Base-by-base conservation (phyloP, 345 rosid genomes). In the Citropsis articulata region DNA sequence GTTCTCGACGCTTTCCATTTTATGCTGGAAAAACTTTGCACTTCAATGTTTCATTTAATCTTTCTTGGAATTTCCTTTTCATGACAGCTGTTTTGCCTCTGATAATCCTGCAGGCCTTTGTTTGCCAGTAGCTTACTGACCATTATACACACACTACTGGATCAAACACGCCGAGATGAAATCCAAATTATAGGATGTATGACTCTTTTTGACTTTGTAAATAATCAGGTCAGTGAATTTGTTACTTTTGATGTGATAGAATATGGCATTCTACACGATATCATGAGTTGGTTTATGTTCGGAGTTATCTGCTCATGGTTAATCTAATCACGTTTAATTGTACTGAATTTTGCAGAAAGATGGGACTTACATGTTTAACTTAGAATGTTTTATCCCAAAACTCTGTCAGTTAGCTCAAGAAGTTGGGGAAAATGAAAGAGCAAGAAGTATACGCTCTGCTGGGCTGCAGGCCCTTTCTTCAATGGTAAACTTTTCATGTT, bases 381-480 rank as follows among this genome's bases (percentile, higher is more conserved):
- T 97, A 75, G 99, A 97, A 89, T 92, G 89, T 72, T 91, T 92
- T 79, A 86, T 97, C 78, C 97, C 98, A 30, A 91, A 93, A 85
- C 89, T 97, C 72, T 94, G 98, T 81, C 91, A 87, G 66, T 81
- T 93, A 85, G 91, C 96, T 83, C 91, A 83, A 83, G 98, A 91
- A 88, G 87, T 76, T 73, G 98, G 96, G 79, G 90, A 91, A 61
- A 90, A 89, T 78, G 94, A 90, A 80, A 91, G 90, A 83, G 84
- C 86, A 27, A 83, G 77, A 56, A 84, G 67, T 72, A 82, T 90
- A 72, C 90, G 94, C 60, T 83, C 97, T 53, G 90, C 98, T 30
- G 94, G 91, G 70, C 85, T 97, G 80, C 98, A 91, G 81, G 89
- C 98, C 66, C 98, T 97, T 84, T 91, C 98, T 83, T 87, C 98